Conservation (phyloP, 1,139 yeast genomes). For the Kluyveromyces sp. region DNA sequence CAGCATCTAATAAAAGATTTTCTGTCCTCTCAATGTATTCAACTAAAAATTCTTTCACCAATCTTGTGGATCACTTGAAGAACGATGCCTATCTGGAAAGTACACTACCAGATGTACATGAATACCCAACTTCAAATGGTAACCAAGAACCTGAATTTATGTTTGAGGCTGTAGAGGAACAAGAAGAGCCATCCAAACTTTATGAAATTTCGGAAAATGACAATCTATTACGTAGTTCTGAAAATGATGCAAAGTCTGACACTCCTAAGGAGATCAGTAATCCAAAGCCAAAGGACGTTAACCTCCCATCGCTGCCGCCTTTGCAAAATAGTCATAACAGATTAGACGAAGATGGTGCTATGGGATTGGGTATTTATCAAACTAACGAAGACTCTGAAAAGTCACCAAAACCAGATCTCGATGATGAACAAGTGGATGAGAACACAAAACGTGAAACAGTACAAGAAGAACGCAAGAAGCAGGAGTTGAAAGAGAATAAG, state of each 20-base stretch:
- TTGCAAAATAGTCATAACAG: conserved; percentile 15
- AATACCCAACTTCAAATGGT: conserved; percentile 13
- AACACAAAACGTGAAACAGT: neutral
- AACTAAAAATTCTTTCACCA: conserved; percentile 56
- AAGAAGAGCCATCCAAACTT: conserved; percentile 31
- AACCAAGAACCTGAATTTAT: conserved; percentile 23
- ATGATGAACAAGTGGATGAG: conserved; percentile 1
- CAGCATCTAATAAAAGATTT: conserved; percentile 56
- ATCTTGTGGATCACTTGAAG: conserved; percentile 48
- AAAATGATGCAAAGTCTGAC: too few species aligned
- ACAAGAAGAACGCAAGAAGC: too few species aligned
- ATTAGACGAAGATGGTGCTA: conserved; percentile 13
- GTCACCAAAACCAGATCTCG: conserved; percentile 8
- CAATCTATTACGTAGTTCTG: neutral
- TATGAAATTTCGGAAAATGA: conserved; percentile 30
- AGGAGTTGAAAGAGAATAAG: conserved; percentile 9
- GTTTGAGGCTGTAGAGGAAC: conserved; percentile 26
- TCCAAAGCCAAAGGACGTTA: conserved; percentile 7
- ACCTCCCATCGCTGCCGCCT: conserved; percentile 32
- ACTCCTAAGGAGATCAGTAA: too few species aligned
- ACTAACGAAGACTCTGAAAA: conserved; percentile 7
- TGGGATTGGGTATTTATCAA: conserved; percentile 25
- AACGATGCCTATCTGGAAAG: conserved; percentile 13
- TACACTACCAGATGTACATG: conserved; percentile 6
- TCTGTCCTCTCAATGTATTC: conserved; percentile 66